These are phyloP conservation scores for Calonectria ilicicola DNA, from an alignment of 2,329 filamentous ascomycete genomes.

Conservation along the genomic window DNA sequence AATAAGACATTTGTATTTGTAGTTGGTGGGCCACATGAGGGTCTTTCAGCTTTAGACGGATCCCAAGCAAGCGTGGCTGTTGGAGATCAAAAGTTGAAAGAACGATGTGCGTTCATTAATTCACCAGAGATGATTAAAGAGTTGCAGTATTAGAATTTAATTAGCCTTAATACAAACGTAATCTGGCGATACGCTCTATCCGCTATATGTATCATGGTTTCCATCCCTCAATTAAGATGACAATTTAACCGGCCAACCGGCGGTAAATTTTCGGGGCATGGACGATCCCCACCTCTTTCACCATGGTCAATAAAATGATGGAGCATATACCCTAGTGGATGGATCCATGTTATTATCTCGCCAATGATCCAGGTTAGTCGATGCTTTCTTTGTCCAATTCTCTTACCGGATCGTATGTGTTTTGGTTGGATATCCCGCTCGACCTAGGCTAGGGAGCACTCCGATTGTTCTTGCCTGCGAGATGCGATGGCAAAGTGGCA, in stretches of 20 bases:
- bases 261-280: background rate
- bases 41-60: background rate
- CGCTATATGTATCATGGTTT: no score
- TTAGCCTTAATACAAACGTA: background rate
- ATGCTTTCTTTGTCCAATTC: background rate
- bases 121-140: background rate
- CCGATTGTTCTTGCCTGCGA: no score
- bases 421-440: no score
- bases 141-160: background rate
- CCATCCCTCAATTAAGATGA: background rate
- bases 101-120: background rate
- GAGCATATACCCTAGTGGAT: background rate
- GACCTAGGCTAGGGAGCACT: no score
- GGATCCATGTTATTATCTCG: background rate
- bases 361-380: background rate
- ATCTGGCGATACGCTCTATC: no score
- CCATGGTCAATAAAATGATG: background rate
- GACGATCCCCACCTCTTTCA: background rate
- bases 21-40: background rate
- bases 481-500: no score
- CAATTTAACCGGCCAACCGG: background rate
- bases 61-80: background rate
- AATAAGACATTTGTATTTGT: background rate
- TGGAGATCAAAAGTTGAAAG: background rate
- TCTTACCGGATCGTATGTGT: background rate